Evolutionary conservation across 148 eudicot genomes (phyloP), one percentile per base, ranked within the genome.

Genomic region (Gaultheria prostrata): DNA sequence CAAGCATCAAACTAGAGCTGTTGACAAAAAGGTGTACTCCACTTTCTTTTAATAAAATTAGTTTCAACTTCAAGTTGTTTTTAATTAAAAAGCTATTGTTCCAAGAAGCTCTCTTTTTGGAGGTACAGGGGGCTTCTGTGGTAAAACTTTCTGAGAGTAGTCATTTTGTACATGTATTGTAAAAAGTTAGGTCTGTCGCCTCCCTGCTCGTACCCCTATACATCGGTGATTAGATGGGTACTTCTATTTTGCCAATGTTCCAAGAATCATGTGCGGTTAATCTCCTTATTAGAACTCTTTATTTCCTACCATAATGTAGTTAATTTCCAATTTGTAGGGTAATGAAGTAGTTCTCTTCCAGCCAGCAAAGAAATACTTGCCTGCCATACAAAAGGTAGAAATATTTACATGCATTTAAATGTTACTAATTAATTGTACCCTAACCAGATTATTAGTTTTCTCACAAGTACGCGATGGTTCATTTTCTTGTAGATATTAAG

Each of bases 311-410:
- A 73, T 73, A 73, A 80, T 28, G 26, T 74, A 39, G 18, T 35
- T 65, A 28, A 46, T 56, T 51, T 85, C 3, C 33, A 20, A 80
- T 85, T 80, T 88, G 84, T 73, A 87, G 92, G 92, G 94, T 14
- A 87, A 90, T 80, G 88, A 89, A 81, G 86, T 89, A 82, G 87
- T 87, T 83, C 87, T 92, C 83, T 90, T 85, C 83, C 92, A 92
- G 86, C 94, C 94, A 10, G 94, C 94, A 26, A 84, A 83, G 74
- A 89, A 92, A 82, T 89, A 81, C 84, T 87, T 89, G 76, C 92
- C 92, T 20, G 87, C 87, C 82, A 89, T 90, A 20, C 75, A 63
- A 18, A 83, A 92, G 91, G 93, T 91, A 87, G 12, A 65, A 45
- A 56, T 33, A 17, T 76, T 26, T 50, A 32, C 26, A 49, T 43